Percentiles rank a stretch among this genome's conserved stretches.
These are phyloP conservation scores for Hypoxylon sp. DNA, from an alignment of 2,329 filamentous ascomycete species.

Conservation along the genomic window DNA sequence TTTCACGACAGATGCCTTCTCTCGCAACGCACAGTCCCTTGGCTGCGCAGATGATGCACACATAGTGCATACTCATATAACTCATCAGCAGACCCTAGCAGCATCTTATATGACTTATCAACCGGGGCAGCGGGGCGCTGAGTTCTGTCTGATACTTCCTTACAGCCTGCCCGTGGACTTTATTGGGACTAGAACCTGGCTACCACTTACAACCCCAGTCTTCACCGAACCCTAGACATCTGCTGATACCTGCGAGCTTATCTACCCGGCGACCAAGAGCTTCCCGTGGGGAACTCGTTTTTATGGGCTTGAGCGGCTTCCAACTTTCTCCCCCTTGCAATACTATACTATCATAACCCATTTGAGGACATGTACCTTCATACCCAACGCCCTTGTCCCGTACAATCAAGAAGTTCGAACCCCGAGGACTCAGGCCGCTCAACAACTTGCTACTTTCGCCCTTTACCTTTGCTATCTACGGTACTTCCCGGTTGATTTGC, in stretches of 20 bases:
- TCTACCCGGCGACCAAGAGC: neutral
- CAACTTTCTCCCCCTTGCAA: neutral
- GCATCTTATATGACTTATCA: slow-evolving; percentile 16
- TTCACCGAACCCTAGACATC: slow-evolving; percentile 33
- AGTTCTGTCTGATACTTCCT: slow-evolving; percentile 6
- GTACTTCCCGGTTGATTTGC: neutral
- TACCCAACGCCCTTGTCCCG: neutral
- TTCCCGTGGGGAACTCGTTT: slow-evolving; percentile 5
- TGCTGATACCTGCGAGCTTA: slow-evolving; percentile 21
- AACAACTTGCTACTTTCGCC: neutral
- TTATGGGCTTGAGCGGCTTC: neutral
- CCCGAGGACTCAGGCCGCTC: neutral
- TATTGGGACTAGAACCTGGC: neutral
- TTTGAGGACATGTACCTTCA: slow-evolving; percentile 1
- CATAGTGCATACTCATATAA: slow-evolving; percentile 25
- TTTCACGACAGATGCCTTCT: slow-evolving; percentile 32
- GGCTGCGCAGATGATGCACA: slow-evolving; percentile 33
- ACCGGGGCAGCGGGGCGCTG: slow-evolving; percentile 3
- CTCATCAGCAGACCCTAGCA: slow-evolving; percentile 30
- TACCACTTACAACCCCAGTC: slow-evolving; percentile 36
- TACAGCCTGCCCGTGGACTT: neutral
- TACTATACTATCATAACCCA: neutral
- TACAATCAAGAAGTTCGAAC: neutral
- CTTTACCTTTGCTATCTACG: neutral
- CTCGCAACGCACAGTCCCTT: slow-evolving; percentile 6